Conservation (phyloP, 202 grass and related monocot species). For the Sporobolus alterniflorus region DNA sequence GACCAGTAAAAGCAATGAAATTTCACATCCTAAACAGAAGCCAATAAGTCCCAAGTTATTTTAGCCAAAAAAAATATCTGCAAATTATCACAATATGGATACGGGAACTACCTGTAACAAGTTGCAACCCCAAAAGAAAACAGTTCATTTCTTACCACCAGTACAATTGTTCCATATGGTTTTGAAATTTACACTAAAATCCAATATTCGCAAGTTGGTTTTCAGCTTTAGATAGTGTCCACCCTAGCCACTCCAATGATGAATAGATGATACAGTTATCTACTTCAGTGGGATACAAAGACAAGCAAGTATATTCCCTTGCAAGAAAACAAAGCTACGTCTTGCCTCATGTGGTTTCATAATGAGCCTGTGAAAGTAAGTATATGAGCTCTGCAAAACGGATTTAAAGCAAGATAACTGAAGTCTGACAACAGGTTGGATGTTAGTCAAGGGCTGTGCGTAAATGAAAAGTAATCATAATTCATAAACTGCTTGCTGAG, state of each 20-base stretch:
- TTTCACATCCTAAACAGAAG: neutral
- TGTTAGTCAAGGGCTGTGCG: neutral
- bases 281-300: neutral
- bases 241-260: no score
- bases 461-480: neutral
- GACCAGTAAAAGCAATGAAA: neutral
- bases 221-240: neutral
- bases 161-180: neutral
- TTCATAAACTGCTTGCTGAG: neutral
- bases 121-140: conserved; percentile 18
- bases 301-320: neutral
- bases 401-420: neutral
- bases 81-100: neutral
- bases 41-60: neutral
- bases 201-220: neutral
- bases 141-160: neutral
- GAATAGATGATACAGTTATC: neutral
- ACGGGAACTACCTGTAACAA: neutral
- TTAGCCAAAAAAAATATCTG: neutral
- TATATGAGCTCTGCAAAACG: neutral
- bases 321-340: neutral
- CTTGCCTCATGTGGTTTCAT: neutral
- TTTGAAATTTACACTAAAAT: neutral
- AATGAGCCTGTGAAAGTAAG: neutral
- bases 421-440: neutral